Base-by-base conservation (phyloP, 257 asterid genomes). In the Voacanga thouarsii region DNA sequence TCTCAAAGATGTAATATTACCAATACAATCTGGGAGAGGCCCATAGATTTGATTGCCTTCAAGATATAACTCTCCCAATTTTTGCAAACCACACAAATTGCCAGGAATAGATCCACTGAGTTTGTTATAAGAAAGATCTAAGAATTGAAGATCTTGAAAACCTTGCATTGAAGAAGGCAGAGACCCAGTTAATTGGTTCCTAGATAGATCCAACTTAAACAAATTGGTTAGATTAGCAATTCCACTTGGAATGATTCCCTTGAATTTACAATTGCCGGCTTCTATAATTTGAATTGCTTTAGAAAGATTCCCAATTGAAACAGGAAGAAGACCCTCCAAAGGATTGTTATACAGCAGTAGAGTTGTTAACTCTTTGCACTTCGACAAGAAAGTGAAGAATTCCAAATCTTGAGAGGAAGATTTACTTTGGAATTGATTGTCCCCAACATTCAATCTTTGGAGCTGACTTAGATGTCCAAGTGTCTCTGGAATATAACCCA, bases 331-430 rank as follows among this genome's bases (percentile, higher is more conserved):
- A 3, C 14, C 79, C 26, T 76, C 50, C 5, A 76, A 7, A 6
- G 73, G 79, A 63, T 78, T 78, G 0, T 5, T 0, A 14, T 1
- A 18, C 5, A 78, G 24, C 23, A 4, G 6, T 3, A 69, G 11
- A 6, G 0, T 1, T 12, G 2, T 45, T 23, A 78, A 41, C 0
- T 37, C 5, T 5, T 55, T 69, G 37, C 60, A 78, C 18, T 77
- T 77, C 8, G 61, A 26, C 75, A 81, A 56, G 47, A 43, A 49
- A 45, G 50, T 71, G 28, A 81, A 63, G 30, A 81, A 51, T 28
- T 43, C 72, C 55, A 81, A 21, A 33, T 81, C 76, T 12, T 8
- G 21, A 19, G 78, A 72, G 3, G 78, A 5, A 68, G 72, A 60
- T 3, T 76, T 74, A 2, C 11, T 51, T 19, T 3, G 41, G n/a